Conservation (phyloP, 2,329 filamentous ascomycete species). For the Aspergillus vadensis region DNA sequence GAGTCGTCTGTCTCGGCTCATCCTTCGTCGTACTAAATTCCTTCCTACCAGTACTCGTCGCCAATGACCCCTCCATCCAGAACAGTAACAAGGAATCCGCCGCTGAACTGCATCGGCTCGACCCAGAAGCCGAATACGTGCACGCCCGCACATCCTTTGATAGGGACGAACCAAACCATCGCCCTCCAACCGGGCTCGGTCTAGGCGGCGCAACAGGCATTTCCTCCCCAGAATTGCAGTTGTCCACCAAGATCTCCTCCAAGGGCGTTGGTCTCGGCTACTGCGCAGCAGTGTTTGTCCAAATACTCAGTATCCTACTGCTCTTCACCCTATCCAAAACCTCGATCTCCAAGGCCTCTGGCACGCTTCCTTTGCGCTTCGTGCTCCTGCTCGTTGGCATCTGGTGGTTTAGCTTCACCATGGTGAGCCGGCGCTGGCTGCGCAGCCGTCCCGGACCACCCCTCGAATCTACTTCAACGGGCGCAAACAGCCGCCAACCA, state of each 20-base stretch:
- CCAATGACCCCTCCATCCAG: slow-evolving; percentile 67
- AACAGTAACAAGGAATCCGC: slow-evolving; percentile 23
- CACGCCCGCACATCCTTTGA: slow-evolving; percentile 18
- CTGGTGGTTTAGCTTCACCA: slow-evolving; percentile 88
- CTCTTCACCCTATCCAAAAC: slow-evolving; percentile 56
- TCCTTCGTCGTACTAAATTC: slow-evolving; percentile 92
- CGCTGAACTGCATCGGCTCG: slow-evolving; percentile 29
- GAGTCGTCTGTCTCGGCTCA: slow-evolving; percentile 85
- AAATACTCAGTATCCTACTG: slow-evolving; percentile 75
- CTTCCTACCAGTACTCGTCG: slow-evolving; percentile 82
- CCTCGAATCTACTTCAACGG: slow-evolving; percentile 28
- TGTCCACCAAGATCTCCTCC: slow-evolving; percentile 85
- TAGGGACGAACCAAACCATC: slow-evolving; percentile 15
- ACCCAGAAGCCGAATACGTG: slow-evolving; percentile 18
- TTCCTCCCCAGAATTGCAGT: slow-evolving; percentile 66
- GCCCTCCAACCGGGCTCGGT: neutral
- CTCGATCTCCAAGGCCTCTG: slow-evolving; percentile 59
- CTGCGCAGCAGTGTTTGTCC: slow-evolving; percentile 76
- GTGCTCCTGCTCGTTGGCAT: slow-evolving; percentile 78
- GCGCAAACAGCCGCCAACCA: slow-evolving; percentile 14
- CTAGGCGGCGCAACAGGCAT: neutral
- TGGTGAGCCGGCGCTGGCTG: slow-evolving; percentile 79
- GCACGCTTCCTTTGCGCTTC: slow-evolving; percentile 75
- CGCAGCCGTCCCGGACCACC: slow-evolving; percentile 81
- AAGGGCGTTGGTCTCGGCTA: slow-evolving; percentile 90